Base-by-base conservation (phyloP, 768 basidiomycete genomes). In the Boletus rubroflammeus region DNA sequence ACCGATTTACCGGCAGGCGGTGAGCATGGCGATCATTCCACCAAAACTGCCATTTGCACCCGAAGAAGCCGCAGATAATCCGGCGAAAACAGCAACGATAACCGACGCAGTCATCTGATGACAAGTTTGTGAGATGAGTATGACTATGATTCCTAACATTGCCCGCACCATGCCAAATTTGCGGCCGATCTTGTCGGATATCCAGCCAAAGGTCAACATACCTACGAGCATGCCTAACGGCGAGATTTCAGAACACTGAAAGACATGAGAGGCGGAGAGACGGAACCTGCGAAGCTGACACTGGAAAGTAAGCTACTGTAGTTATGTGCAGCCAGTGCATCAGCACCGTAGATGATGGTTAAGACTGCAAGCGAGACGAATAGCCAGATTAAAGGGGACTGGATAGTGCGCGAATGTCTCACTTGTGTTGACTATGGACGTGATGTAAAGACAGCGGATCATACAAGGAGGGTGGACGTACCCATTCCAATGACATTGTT, bases 81-180 rank as follows among this genome's bases (percentile, higher is more conserved):
- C 81, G 17, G 91, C 88, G 73, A 96, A 96, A 21, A 96, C 67
- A 15, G 84, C 84, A 46, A 96, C 90, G 59, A 95, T 94, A 26
- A 76, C 85, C 2, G 91, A 84, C 5, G 93, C 92, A 25, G 81
- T 62, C 84, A 93, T 89, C 90, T 90, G 53, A 32, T 50, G 9
- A 56, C 11, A n/a, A n/a, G n/a, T 26, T 42, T 40, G 55, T 58
- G 57, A 66, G 59, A 47, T 62, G 50, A 46, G 45, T 32, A 35
- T 31, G 17, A 21, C 11, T 2, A 13, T n/a, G 15, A 6, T 7
- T 51, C 38, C 25, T 23, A 41, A 45, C 9, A 23, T n/a, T 5
- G 15, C 4, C 10, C 77, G 48, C 54, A 87, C 86, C 92, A 94
- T 94, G 60, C 92, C 92, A 61, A 86, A 87, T 64, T 94, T 95